A percentile compares a stretch with the other conserved stretches of the same genome.
Evolutionary conservation across 140 eudicot genomes (phyloP).

Genomic region (Cichorium intybus): DNA sequence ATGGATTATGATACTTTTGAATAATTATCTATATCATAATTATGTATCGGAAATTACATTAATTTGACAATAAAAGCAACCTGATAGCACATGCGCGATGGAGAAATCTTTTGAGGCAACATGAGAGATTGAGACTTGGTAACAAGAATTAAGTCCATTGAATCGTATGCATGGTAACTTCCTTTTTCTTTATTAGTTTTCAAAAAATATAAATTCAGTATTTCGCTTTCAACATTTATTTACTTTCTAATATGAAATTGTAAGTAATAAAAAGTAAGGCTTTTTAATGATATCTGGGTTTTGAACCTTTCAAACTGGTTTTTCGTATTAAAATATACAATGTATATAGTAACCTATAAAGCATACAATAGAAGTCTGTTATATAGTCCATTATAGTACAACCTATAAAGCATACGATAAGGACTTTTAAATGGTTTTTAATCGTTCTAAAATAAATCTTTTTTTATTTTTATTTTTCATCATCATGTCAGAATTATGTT

Average conservation of each 20-base stretch:
- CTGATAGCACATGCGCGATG: constrained; percentile 5
- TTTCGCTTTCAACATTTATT: not conserved
- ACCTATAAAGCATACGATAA: too few relatives aligned
- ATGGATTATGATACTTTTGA: too few relatives aligned
- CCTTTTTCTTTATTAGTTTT: not conserved
- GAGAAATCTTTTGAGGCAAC: too few relatives aligned
- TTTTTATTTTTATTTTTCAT: too few relatives aligned
- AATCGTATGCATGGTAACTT: constrained; percentile 19
- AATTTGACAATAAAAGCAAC: constrained; percentile 6
- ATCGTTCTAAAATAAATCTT: too few relatives aligned
- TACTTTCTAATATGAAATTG: too few relatives aligned
- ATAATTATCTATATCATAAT: too few relatives aligned
- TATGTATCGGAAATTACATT: not conserved
- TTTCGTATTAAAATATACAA: not conserved
- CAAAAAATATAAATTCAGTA: not conserved
- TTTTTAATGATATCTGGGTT: constrained; percentile 13
- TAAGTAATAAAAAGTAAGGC: constrained; percentile 9
- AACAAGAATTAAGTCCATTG: constrained; percentile 18
- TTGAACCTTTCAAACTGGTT: constrained; percentile 24
- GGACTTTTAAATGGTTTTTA: too few relatives aligned
- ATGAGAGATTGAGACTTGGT: constrained; percentile 27
- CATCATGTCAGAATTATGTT: too few relatives aligned
- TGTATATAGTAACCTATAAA: not conserved
- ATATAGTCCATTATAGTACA: too few relatives aligned
- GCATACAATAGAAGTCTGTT: constrained; percentile 1